Conservation (phyloP, 257 asterid genomes). For the Gynochthodes officinalis region DNA sequence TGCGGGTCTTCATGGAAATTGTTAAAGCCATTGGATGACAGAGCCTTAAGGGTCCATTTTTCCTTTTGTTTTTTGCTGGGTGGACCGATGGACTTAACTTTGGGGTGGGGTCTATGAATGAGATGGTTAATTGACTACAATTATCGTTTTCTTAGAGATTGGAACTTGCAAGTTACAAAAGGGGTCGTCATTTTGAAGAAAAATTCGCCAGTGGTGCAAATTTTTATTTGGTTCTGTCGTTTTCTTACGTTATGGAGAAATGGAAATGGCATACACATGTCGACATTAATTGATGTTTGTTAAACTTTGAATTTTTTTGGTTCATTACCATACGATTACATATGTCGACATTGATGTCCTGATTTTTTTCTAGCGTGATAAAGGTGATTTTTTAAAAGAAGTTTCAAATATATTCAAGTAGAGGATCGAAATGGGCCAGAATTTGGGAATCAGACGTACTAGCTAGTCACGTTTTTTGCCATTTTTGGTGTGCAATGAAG, state of each 20-base stretch:
- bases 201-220: constrained; percentile 8
- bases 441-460: too few relatives aligned
- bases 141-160: background rate
- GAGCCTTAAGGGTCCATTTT: too few relatives aligned
- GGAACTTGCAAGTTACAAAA: constrained; percentile 2
- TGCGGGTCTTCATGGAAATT: background rate
- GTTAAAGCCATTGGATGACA: background rate
- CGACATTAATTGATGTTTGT: constrained; percentile 10
- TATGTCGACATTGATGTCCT: too few relatives aligned
- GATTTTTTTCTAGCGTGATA: too few relatives aligned
- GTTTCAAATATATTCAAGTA: too few relatives aligned
- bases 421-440: too few relatives aligned
- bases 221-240: background rate
- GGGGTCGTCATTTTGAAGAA: constrained; percentile 3
- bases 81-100: constrained; percentile 7
- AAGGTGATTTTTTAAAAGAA: too few relatives aligned
- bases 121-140: constrained; percentile 14
- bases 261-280: constrained; percentile 10
- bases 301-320: background rate
- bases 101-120: constrained; percentile 6
- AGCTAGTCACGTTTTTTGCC: too few relatives aligned
- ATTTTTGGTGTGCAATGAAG: too few relatives aligned
- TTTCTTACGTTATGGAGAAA: constrained; percentile 21
- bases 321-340: too few relatives aligned
- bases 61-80: too few relatives aligned